Evolutionary conservation across 208 protist genomes (phyloP), one percentile per base, ranked within the genome.

Genomic region (Crithidia expoeki): DNA sequence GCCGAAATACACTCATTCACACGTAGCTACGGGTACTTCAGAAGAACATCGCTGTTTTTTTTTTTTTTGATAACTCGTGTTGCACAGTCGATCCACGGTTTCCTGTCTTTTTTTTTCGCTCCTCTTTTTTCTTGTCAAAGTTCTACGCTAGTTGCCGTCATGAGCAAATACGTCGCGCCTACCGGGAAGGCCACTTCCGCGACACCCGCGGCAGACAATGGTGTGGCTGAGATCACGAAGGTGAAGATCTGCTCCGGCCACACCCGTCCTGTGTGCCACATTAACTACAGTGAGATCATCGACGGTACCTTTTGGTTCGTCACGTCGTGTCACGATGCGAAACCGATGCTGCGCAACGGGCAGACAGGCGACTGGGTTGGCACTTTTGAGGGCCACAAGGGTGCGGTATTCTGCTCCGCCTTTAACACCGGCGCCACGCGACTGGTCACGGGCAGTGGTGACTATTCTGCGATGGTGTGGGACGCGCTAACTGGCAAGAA

Each of bases 301-400:
- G 91, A 97, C 58, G 88, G 88, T 55, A 95, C 93, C 2, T 96
- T 91, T 68, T 97, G 93, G 91, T 93, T 97, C 80, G 91, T 95
- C 36, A 95, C 89, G 30, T 88, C 90, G 3, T 97, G 90, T 75
- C 90, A 96, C 68, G 94, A 98, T 68, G 81, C 92, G 14, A 96
- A 96, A 55, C 93, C 97, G 12, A 97, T 98, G 92, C 74, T 98
- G n/a, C 84, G 95, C 42, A 96, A 97, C 61, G 95, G 97, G 11
- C 86, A 98, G 71, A 98, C 94, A 10, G 95, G 97, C 34, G 97
- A 98, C 71, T 98, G 97, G 96, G 95, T 98, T 25, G 97, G 97
- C 27, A 98, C 94, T 10, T 98, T 98, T 64, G 92, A 97, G 62
- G 97, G 94, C 4, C 97, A 98, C 81, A 98, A 98, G 65, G 97